Evolutionary conservation across 2,329 filamentous ascomycete species (phyloP), one percentile per base, ranked within the genome.

Genomic region (Aaosphaeria arxii): DNA sequence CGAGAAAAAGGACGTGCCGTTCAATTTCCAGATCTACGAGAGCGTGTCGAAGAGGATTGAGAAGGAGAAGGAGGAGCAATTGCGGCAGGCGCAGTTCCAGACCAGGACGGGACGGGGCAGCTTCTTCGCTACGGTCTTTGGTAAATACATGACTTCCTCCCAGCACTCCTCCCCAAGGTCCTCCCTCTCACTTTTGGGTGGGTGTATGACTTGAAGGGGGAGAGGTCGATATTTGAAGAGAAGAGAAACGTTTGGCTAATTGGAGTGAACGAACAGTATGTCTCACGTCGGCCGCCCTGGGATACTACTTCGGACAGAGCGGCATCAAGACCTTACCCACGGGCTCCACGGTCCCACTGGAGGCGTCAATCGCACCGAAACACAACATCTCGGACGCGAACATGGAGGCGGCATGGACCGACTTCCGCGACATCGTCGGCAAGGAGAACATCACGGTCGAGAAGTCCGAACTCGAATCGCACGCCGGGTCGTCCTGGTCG

Each of bases 401-500:
- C 48, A 72, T 86, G 48, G 80, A 86, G 63, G 82, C 83, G 7
- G 83, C 83, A 29, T 86, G 83, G 83, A 71, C 76, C 3, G 83
- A 86, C 55, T 81, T 86, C 62, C 76, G 79, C 48, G 73, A 77
- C 40, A 81, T 86, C 31, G 72, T 86, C 7, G 83, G 83, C 40
- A 77, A 78, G 59, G 81, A 83, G 42, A 81, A 86, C 65, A 76
- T 86, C n/a, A 83, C 80, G 4, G 83, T 83, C 1, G 69, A 77
- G 41, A 70, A 73, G 42, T 66, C 69, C 4, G 82, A 85, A 40
- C 67, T 83, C 30, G 73, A 77, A 47, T 72, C 74, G 13, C 83
- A 86, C 63, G 73, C 82, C 6, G 81, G 82, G 6, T 84, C 81
- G 1, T 81, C 83, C 50, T 86, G 82, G 82, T 84, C 81, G 11